Conservation (phyloP, 2,329 filamentous ascomycete species). For the Sclerotiophoma versabilis region DNA sequence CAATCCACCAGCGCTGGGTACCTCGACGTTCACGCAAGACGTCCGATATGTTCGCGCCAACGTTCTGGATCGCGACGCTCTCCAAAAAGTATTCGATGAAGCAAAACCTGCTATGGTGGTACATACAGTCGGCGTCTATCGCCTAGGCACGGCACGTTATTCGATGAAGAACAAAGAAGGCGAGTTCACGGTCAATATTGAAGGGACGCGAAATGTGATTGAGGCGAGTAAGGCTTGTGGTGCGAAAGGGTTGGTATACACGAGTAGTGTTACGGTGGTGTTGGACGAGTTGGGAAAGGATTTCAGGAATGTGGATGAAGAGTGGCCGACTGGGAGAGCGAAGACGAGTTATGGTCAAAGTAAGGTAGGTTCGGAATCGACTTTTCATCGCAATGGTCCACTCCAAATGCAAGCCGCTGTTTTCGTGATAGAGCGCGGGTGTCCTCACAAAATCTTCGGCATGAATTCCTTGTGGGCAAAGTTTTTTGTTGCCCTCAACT, state of each 20-base stretch:
- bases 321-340: slow-evolving; percentile 77
- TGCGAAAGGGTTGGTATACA: slow-evolving; percentile 87
- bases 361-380: slow-evolving; percentile 65
- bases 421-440: not conserved
- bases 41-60: slow-evolving; percentile 50
- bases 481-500: not conserved
- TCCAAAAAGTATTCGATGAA: slow-evolving; percentile 61
- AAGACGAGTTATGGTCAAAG: slow-evolving; percentile 85
- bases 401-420: not conserved
- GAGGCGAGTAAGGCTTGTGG: slow-evolving; percentile 72
- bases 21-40: slow-evolving; percentile 26
- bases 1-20: slow-evolving; percentile 44
- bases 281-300: slow-evolving; percentile 78
- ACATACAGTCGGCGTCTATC: slow-evolving; percentile 74
- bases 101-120: slow-evolving; percentile 83
- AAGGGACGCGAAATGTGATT: slow-evolving; percentile 81
- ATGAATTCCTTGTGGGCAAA: not conserved
- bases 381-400: not conserved
- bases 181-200: slow-evolving; percentile 84
- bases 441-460: not conserved
- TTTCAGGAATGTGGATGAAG: slow-evolving; percentile 84
- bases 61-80: slow-evolving; percentile 46
- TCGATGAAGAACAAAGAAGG: slow-evolving; percentile 53
- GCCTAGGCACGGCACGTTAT: slow-evolving; percentile 50
- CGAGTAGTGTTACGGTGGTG: slow-evolving; percentile 85